phyloP scores from a whole-genome alignment of 139 green algal genomes.

The Edaphochlamys debaryana region DNA sequence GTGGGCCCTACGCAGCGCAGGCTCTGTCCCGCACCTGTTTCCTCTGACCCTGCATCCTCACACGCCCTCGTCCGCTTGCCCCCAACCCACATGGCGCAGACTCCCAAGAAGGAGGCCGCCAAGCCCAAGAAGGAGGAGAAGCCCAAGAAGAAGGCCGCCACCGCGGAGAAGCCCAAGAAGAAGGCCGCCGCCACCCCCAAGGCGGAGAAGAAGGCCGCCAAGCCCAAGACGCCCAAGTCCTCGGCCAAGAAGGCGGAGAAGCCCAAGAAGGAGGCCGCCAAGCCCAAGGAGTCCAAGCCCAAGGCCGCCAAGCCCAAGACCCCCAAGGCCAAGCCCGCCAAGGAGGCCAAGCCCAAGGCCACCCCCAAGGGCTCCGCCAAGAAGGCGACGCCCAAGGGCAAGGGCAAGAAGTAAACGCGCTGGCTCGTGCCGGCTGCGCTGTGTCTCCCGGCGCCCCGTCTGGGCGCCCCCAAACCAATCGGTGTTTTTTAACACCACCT shows the following conservation, averaged over 20 bases:
- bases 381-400: constrained; percentile 41
- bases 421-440: no score
- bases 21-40: no score
- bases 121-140: constrained; percentile 40
- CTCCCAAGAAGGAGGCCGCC: constrained; percentile 46
- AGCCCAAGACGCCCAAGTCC: constrained; percentile 26
- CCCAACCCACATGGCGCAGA: constrained; percentile 13
- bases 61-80: no score
- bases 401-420: constrained; percentile 17
- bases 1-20: no score
- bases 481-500: constrained; percentile 12
- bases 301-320: constrained; percentile 27
- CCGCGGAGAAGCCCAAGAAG: constrained; percentile 25
- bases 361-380: no score
- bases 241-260: constrained; percentile 35
- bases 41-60: no score
- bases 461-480: not conserved
- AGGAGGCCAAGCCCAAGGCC: constrained; percentile 48
- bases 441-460: no score
- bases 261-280: constrained; percentile 29
- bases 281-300: constrained; percentile 41
- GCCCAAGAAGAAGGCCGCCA: constrained; percentile 41
- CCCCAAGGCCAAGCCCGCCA: constrained; percentile 23
- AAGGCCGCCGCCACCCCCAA: constrained; percentile 19
- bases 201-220: not conserved